A percentile compares a stretch with the other conserved stretches of the same genome.
phyloP scores from a whole-genome alignment of 495 filamentous ascomycete genomes.

The Xeromyces bisporus region DNA sequence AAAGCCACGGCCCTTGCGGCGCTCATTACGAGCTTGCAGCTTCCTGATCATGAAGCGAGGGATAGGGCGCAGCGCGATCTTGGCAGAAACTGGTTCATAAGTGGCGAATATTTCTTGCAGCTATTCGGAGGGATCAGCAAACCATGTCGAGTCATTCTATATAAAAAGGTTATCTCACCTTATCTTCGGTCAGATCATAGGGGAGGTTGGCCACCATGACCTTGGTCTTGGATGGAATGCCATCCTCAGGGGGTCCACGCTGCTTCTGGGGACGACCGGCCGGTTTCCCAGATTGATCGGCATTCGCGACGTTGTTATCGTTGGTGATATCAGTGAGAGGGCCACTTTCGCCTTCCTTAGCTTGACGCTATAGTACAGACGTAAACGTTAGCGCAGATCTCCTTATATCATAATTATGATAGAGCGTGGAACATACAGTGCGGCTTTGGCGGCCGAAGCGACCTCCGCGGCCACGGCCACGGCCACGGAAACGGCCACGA shows the following conservation, averaged over 20 bases:
- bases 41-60: slow-evolving; percentile 99
- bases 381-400: background rate
- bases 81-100: slow-evolving; percentile 81
- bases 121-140: slow-evolving; percentile 38
- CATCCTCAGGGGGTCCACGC: slow-evolving; percentile 93
- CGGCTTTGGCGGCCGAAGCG: slow-evolving; percentile 48
- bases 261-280: slow-evolving; percentile 39
- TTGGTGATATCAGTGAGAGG: slow-evolving; percentile 45
- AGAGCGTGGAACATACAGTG: slow-evolving; percentile 36
- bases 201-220: slow-evolving; percentile 99
- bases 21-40: slow-evolving; percentile 90
- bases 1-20: slow-evolving; percentile 97
- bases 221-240: slow-evolving; percentile 97
- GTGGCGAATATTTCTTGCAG: slow-evolving; percentile 89
- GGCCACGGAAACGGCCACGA: slow-evolving; percentile 58
- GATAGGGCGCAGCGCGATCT: slow-evolving; percentile 95
- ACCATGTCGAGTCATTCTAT: background rate
- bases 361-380: background rate
- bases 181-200: slow-evolving; percentile 93
- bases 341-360: slow-evolving; percentile 24
- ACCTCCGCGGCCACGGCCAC: slow-evolving; percentile 54
- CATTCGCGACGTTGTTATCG: slow-evolving; percentile 36
- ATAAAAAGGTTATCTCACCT: slow-evolving; percentile 36
- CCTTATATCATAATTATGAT: background rate
- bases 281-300: slow-evolving; percentile 24